These are phyloP conservation scores for Calamus simplicifolius DNA, from an alignment of 176 grass and related monocot genomes.

Conservation along the genomic window DNA sequence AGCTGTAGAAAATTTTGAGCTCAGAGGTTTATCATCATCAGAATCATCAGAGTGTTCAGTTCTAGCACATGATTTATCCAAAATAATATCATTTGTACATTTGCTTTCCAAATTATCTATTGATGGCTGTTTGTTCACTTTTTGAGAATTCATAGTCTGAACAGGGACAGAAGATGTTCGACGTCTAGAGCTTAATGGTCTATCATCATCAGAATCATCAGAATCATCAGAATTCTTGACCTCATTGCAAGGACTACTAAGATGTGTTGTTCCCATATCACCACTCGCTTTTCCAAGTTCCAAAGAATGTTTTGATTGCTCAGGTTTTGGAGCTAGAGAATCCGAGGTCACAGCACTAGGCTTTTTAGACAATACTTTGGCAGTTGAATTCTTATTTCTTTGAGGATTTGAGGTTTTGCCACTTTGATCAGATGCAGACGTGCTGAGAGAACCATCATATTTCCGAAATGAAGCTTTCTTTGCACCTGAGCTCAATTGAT, in stretches of 20 bases:
- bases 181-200: constrained; percentile 40
- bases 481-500: neutral
- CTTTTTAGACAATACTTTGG: constrained; percentile 14
- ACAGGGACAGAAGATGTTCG: constrained; percentile 23
- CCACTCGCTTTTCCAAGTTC: constrained; percentile 5
- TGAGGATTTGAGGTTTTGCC: constrained; percentile 7
- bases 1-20: constrained; percentile 20
- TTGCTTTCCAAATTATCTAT: no score
- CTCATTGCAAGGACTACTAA: constrained; percentile 27
- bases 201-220: constrained; percentile 71
- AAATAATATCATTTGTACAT: neutral
- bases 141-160: constrained; percentile 11
- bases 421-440: constrained; percentile 12
- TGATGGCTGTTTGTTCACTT: no score
- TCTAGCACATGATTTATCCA: constrained; percentile 22
- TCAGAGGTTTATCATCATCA: constrained; percentile 53
- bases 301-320: constrained; percentile 22
- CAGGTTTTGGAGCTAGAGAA: constrained; percentile 20
- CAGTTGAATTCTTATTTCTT: constrained; percentile 23
- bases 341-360: neutral
- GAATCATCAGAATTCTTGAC: constrained; percentile 36
- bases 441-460: constrained; percentile 12
- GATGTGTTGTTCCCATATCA: constrained; percentile 24
- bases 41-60: constrained; percentile 38
- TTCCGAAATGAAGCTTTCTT: constrained; percentile 28